Evolutionary conservation across 2,329 filamentous ascomycete genomes (phyloP).

Genomic region (Fusarium tanahbumbuense): DNA sequence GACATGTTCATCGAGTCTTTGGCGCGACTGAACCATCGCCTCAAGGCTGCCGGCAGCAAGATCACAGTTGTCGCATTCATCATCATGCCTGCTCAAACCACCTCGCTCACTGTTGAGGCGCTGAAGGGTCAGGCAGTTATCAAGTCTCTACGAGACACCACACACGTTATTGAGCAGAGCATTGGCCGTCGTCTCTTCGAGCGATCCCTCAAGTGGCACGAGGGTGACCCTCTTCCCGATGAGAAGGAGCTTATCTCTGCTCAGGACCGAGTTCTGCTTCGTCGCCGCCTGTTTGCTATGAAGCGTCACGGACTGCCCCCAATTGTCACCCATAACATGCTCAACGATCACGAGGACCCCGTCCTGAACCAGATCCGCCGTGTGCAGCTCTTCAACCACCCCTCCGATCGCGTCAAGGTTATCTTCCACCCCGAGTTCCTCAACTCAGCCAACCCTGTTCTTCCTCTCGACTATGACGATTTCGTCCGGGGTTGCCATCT

Average conservation of each 20-base stretch:
- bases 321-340: conserved; percentile 99
- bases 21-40: conserved; percentile 90
- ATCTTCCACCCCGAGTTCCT: conserved; percentile 98
- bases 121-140: conserved; percentile 97
- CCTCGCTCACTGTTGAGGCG: conserved; percentile 93
- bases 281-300: conserved; percentile 94
- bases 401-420: conserved; percentile 94
- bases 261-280: conserved; percentile 91
- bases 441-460: conserved; percentile 92
- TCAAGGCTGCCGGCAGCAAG: conserved; percentile 87
- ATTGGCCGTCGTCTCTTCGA: conserved; percentile 96
- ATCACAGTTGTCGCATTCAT: conserved; percentile 97
- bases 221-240: conserved; percentile 91
- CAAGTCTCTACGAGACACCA: conserved; percentile 93
- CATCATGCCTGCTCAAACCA: conserved; percentile 98
- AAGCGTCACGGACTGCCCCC: conserved; percentile 90
- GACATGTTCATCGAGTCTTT: conserved; percentile 99
- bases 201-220: conserved; percentile 93
- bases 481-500: conserved; percentile 97
- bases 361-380: conserved; percentile 95
- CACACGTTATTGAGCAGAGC: conserved; percentile 90
- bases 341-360: conserved; percentile 91
- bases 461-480: conserved; percentile 97
- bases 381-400: conserved; percentile 97
- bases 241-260: conserved; percentile 95